Evolutionary conservation across 805 yeast species (phyloP), one percentile per base, ranked within the genome.

Genomic region (Ogataea henricii): DNA sequence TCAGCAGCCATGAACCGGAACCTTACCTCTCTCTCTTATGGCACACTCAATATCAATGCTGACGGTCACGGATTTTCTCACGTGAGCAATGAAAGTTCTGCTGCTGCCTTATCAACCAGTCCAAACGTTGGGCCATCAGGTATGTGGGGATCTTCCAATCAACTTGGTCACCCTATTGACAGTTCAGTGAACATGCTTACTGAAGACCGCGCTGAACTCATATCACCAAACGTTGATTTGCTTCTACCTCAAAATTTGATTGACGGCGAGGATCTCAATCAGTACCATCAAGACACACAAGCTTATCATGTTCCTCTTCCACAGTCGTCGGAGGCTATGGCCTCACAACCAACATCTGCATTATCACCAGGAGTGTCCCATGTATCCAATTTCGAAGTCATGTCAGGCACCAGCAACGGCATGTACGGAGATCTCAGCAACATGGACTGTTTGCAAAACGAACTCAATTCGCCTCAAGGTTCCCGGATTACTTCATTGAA

Each of bases 161-260:
- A 36, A 9, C 27, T 51, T n/a, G 32, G 23, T 25, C 34, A 52
- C 10, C 23, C 46, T 4, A 26, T 45, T 3, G 54, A 47, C 23
- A 39, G 35, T 14, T 23, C 50, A 7, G 18, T 47, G 10, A 23
- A 21, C 3, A 7, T 29, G 14, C 8, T 16, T 4, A 17, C 30
- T 17, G 42, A 41, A n/a, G 46, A 35, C 2, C 39, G 45, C 10
- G 22, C 38, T 9, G 51, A 27, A 5, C 47, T 46, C 9, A 18
- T 52, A 13, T 41, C 56, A 3, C 56, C 61, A 8, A 45, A 46
- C 37, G 60, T 63, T n/a, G 60, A 63, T 27, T 46, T 58, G 40
- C 43, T 63, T 13, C 45, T 64, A 12, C 69, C 68, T 2, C 69
- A 64, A 40, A 53, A 63, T 18, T 41, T 64, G 6, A 63, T 65